Base-by-base conservation (phyloP, 2,329 filamentous ascomycete genomes). In the Neofusicoccum parvum region DNA sequence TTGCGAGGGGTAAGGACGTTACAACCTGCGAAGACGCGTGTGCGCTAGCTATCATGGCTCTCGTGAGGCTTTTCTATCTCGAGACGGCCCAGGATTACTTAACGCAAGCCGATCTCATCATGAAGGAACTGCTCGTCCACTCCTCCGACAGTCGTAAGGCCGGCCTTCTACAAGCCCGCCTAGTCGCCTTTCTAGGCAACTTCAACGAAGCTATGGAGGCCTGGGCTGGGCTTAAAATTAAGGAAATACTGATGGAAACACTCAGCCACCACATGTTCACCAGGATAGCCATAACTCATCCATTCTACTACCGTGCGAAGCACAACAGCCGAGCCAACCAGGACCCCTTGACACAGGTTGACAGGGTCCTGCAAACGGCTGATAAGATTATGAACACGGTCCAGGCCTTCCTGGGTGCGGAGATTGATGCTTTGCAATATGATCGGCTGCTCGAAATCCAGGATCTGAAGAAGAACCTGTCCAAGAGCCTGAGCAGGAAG, bases 191-290 rank as follows among this genome's bases (percentile, higher is more conserved):
- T 6, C 3, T 63, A 34, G 65, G 65, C 7, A 60, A 60, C 43
- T 63, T 62, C 48, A 27, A 41, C 20, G 48, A 58, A 17, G 41
- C 39, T 4, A 56, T 63, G 49, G 34, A 49, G 34, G 49, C 41
- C 6, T 62, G 50, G 51, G 32, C 48, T 7, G 50, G 39, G 6
- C 39, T 63, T 7, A 45, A 20, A 15, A 56, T 63, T 17, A 66
- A 66, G 34, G 65, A 66, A 14, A 50, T 66, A 23, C 49, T 66
- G 9, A 51, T 50, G 45, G 65, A 66, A 23, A 66, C 65, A 20
- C 49, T 66, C 14, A 45, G 37, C 14, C 65, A 66, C 34, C 56
- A 54, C 58, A 66, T 66, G 49, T 56, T 62, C 17, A 63, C 65
- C 2, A 48, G 59, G 27, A 43, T 66, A 5, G 51, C 65, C 10